Percentiles rank a stretch among this genome's conserved stretches.
phyloP scores from a whole-genome alignment of 768 basidiomycete species.

The Daedaleopsis sinensis region DNA sequence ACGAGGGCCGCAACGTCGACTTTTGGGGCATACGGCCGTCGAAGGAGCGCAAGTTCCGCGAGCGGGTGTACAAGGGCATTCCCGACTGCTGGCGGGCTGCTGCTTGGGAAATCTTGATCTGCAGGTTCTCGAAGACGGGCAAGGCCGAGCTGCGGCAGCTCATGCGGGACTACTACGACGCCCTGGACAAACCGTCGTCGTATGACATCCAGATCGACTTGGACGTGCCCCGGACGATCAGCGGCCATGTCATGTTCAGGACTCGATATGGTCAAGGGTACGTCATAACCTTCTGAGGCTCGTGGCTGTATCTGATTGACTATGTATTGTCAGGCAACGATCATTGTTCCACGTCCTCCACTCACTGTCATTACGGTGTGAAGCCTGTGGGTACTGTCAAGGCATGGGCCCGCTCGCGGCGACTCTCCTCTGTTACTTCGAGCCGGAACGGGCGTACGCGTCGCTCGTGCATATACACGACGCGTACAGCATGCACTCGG shows the following conservation, averaged over 20 bases:
- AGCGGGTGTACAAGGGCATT: constrained; percentile 91
- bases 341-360: constrained; percentile 95
- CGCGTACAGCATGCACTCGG: constrained; percentile 80
- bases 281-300: constrained; percentile 34
- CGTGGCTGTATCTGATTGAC: background rate
- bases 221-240: constrained; percentile 95
- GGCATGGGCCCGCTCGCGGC: constrained; percentile 99
- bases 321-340: constrained; percentile 68
- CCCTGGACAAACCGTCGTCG: constrained; percentile 76
- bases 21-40: constrained; percentile 68
- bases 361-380: constrained; percentile 84
- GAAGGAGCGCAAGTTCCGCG: constrained; percentile 70
- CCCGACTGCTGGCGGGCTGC: constrained; percentile 95
- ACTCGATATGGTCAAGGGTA: constrained; percentile 96
- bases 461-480: constrained; percentile 89
- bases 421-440: constrained; percentile 91
- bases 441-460: constrained; percentile 86
- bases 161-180: constrained; percentile 57
- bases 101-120: constrained; percentile 86
- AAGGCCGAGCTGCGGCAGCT: constrained; percentile 47
- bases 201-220: constrained; percentile 98
- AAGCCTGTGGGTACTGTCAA: constrained; percentile 92
- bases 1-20: constrained; percentile 76
- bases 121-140: constrained; percentile 49
- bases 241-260: constrained; percentile 90